A percentile compares a stretch with the other conserved stretches of the same genome.
Conservation (phyloP, 371 early-diverging fungal species). For the Batkoa obscura region DNA sequence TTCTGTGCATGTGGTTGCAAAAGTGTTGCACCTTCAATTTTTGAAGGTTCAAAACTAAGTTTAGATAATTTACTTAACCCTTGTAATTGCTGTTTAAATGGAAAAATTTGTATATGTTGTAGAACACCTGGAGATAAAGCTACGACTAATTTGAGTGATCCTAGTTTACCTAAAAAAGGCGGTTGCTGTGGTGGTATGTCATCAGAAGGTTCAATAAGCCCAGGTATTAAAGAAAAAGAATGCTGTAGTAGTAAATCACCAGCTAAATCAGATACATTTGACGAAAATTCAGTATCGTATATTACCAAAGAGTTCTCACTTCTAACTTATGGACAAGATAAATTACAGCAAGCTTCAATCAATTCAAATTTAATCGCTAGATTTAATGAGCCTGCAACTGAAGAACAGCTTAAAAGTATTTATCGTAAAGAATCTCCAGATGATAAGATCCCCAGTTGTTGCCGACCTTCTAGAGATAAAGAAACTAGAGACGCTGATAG, state of each 20-base stretch:
- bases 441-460: neutral
- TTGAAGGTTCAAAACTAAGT: neutral
- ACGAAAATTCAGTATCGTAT: neutral
- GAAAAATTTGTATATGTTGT: constrained; percentile 1
- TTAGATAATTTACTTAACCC: constrained; percentile 3
- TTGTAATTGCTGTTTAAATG: constrained; percentile 2
- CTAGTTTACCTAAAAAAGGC: neutral
- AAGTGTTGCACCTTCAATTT: neutral
- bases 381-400: too few species aligned
- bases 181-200: neutral
- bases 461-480: neutral
- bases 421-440: neutral
- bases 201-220: neutral
- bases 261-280: neutral
- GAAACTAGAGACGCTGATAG: neutral
- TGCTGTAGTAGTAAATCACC: neutral
- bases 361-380: too few species aligned
- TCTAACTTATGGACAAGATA: too few species aligned
- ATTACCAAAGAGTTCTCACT: neutral
- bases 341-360: too few species aligned
- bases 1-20: constrained; percentile 3
- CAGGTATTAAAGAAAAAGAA: too few species aligned
- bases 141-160: neutral
- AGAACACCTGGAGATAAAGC: neutral
- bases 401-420: neutral